phyloP scores from a whole-genome alignment of 495 filamentous ascomycete species.

The Penicillium dipodomyicola region DNA sequence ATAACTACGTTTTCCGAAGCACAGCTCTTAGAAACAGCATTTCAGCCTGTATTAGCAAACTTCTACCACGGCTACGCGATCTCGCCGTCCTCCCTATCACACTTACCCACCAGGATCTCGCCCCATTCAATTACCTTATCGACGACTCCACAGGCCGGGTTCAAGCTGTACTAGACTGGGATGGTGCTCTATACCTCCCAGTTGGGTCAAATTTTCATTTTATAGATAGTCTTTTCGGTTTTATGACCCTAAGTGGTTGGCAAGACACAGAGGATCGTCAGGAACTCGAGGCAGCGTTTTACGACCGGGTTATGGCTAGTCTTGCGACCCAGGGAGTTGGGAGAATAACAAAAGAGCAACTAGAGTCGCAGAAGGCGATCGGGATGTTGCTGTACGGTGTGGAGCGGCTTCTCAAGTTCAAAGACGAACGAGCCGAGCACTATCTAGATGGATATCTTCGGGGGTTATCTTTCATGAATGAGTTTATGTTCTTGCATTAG shows the following conservation, averaged over 20 bases:
- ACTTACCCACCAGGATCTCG: slow-evolving; percentile 15
- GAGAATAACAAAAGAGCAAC: slow-evolving; percentile 14
- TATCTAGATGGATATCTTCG: slow-evolving; percentile 14
- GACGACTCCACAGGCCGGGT: slow-evolving; percentile 12
- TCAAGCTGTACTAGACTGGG: slow-evolving; percentile 13
- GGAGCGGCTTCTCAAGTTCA: slow-evolving; percentile 21
- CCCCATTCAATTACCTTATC: slow-evolving; percentile 19
- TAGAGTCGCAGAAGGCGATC: slow-evolving; percentile 17
- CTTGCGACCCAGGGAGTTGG: slow-evolving; percentile 12
- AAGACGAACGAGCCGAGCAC: slow-evolving; percentile 20
- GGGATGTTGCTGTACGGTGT: slow-evolving; percentile 18
- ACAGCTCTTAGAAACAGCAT: slow-evolving; percentile 9
- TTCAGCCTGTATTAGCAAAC: slow-evolving; percentile 15
- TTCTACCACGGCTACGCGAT: slow-evolving; percentile 9
- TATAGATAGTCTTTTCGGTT: slow-evolving; percentile 14
- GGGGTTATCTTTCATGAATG: slow-evolving; percentile 3
- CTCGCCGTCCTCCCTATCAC: slow-evolving; percentile 10
- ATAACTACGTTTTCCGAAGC: slow-evolving; percentile 12
- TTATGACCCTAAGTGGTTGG: slow-evolving; percentile 14
- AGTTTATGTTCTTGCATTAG: too few relatives aligned
- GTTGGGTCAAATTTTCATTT: slow-evolving; percentile 17
- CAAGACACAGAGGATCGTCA: slow-evolving; percentile 15
- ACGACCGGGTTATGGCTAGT: slow-evolving; percentile 15
- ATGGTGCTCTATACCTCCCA: slow-evolving; percentile 13
- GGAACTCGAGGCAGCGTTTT: slow-evolving; percentile 13